Conservation (phyloP, 331 rosid genomes). For the Erythrophleum ivorense region DNA sequence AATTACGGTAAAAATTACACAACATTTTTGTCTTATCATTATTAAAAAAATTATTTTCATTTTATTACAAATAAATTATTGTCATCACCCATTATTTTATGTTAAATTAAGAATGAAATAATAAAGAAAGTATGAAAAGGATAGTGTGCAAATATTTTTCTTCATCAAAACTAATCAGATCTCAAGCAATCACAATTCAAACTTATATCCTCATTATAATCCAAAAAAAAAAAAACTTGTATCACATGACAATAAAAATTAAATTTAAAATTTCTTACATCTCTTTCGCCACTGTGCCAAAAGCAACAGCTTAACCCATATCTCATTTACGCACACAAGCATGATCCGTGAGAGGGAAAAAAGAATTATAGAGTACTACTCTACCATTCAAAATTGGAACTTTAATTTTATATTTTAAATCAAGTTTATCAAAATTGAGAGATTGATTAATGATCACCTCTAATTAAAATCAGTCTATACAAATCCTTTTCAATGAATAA, state of each 20-base stretch:
- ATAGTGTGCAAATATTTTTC: neutral
- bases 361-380: neutral
- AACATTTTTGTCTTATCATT: no score
- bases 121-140: neutral
- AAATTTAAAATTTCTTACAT: neutral
- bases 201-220: no score
- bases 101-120: neutral
- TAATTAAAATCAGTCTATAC: neutral
- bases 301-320: neutral
- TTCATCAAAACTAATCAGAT: no score
- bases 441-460: neutral
- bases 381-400: neutral
- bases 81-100: neutral
- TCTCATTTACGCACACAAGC: neutral
- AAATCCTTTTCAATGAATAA: neutral
- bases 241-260: neutral
- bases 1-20: no score
- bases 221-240: no score
- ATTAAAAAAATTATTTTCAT: no score
- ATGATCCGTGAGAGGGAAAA: neutral
- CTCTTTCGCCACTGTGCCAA: neutral
- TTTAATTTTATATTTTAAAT: neutral
- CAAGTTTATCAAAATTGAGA: no score
- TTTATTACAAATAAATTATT: no score
- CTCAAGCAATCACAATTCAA: no score